A percentile compares a stretch with the other conserved stretches of the same genome.
Evolutionary conservation across 768 basidiomycete genomes (phyloP).

Genomic region (Mycena latifolia): DNA sequence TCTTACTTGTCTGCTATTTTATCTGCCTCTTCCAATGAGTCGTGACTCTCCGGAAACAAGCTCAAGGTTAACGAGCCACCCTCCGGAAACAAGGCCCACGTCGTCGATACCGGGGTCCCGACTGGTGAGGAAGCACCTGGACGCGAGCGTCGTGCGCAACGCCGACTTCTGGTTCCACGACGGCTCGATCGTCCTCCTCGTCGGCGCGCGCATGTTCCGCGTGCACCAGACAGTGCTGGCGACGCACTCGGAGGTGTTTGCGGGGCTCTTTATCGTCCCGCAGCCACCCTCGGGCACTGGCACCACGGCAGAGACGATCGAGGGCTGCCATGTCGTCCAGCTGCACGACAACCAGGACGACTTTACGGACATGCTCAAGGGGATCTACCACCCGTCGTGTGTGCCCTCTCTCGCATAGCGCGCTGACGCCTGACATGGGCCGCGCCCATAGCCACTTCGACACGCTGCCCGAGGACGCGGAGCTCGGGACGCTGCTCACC

Average conservation of each 20-base stretch:
- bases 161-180: slow-evolving; percentile 60
- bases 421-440: background rate
- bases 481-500: slow-evolving; percentile 57
- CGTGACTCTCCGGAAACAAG: no score
- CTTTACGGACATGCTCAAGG: slow-evolving; percentile 62
- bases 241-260: slow-evolving; percentile 75
- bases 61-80: slow-evolving; percentile 21
- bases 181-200: slow-evolving; percentile 57
- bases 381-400: slow-evolving; percentile 65
- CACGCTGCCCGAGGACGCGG: slow-evolving; percentile 50
- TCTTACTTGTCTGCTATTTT: background rate
- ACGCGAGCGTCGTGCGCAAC: slow-evolving; percentile 41
- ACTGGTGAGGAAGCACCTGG: slow-evolving; percentile 31
- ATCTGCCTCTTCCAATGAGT: no score
- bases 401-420: background rate
- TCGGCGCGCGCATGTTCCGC: slow-evolving; percentile 55
- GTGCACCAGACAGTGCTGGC: slow-evolving; percentile 61
- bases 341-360: slow-evolving; percentile 63
- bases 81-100: background rate
- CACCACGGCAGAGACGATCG: slow-evolving; percentile 51
- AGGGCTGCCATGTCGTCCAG: slow-evolving; percentile 63
- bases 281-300: slow-evolving; percentile 44
- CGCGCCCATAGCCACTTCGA: slow-evolving; percentile 53
- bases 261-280: slow-evolving; percentile 70
- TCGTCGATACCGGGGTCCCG: slow-evolving; percentile 1